These are phyloP conservation scores for Pleurotus tuber-regium DNA, from an alignment of 768 basidiomycete genomes.

Conservation along the genomic window DNA sequence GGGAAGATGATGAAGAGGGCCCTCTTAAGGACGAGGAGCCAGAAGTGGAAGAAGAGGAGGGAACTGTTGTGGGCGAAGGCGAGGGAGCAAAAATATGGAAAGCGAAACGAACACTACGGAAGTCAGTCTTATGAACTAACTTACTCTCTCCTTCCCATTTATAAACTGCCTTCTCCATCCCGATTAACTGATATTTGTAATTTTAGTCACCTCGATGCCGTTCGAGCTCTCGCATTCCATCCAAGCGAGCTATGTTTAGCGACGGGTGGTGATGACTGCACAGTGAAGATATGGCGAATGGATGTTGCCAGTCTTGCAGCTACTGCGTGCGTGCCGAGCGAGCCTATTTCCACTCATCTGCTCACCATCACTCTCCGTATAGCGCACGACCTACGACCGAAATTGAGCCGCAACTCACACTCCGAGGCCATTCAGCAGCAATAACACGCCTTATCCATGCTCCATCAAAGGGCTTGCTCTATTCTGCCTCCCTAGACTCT, in stretches of 20 bases:
- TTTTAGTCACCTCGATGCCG: constrained; percentile 89
- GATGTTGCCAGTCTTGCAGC: constrained; percentile 74
- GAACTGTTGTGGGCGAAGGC: constrained; percentile 61
- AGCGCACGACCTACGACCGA: constrained; percentile 78
- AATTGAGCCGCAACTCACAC: constrained; percentile 89
- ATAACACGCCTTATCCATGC: constrained; percentile 86
- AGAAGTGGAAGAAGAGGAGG: constrained; percentile 63
- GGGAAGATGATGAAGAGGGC: constrained; percentile 58
- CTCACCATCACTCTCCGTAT: constrained; percentile 14
- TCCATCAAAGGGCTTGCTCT: constrained; percentile 72
- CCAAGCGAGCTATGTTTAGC: constrained; percentile 82
- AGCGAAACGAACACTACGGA: constrained; percentile 81
- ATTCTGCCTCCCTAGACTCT: constrained; percentile 91
- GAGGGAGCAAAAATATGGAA: constrained; percentile 81
- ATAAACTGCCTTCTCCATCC: too few relatives aligned
- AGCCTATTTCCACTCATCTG: constrained; percentile 13
- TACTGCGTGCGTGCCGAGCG: constrained; percentile 58
- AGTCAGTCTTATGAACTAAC: constrained; percentile 53
- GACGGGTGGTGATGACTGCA: constrained; percentile 94
- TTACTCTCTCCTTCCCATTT: neutral
- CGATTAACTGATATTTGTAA: constrained; percentile 18
- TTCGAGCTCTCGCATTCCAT: constrained; percentile 88
- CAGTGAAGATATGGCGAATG: constrained; percentile 94
- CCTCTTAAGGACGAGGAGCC: constrained; percentile 62
- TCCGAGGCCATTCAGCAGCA: constrained; percentile 89